Percentiles rank a stretch among this genome's conserved stretches.
These are phyloP conservation scores for Gossypium australe DNA, from an alignment of 345 rosid species.

Conservation along the genomic window DNA sequence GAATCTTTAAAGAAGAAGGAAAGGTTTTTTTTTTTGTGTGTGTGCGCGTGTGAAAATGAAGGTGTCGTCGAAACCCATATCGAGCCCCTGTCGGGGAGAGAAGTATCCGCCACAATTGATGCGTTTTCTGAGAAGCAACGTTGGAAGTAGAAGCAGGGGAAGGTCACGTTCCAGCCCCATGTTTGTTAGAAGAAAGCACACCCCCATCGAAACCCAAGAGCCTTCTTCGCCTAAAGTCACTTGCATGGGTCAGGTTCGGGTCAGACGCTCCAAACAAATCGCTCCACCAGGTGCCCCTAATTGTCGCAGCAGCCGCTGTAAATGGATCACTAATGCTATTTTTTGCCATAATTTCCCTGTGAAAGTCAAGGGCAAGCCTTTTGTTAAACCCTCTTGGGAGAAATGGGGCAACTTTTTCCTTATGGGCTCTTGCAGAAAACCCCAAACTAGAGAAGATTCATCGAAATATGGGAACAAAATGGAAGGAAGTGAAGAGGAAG, in stretches of 20 bases:
- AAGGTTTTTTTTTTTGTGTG: not conserved
- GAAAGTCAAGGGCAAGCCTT: conserved; percentile 25
- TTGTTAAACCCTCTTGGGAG: conserved; percentile 30
- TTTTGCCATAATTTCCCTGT: conserved; percentile 23
- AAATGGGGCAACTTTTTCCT: conserved; percentile 33
- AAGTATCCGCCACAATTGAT: conserved; percentile 81
- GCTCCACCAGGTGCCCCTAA: conserved; percentile 16
- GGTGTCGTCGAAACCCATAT: conserved; percentile 52
- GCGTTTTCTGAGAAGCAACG: conserved; percentile 69
- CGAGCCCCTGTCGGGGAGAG: conserved; percentile 85
- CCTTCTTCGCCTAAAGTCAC: conserved; percentile 94
- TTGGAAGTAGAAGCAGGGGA: conserved; percentile 67
- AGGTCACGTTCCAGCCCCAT: conserved; percentile 77
- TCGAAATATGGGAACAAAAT: conserved; percentile 22
- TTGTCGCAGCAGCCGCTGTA: conserved; percentile 35
- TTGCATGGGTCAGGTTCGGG: conserved; percentile 97
- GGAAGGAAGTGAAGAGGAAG: conserved; percentile 19
- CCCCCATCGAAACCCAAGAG: conserved; percentile 63
- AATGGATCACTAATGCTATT: conserved; percentile 37
- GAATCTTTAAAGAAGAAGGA: not conserved
- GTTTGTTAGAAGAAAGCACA: conserved; percentile 54
- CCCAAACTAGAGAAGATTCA: conserved; percentile 25
- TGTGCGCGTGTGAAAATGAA: conserved; percentile 36
- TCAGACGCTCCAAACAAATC: conserved; percentile 43
- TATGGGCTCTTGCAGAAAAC: conserved; percentile 18